Base-by-base conservation (phyloP, 2,329 filamentous ascomycete species). In the Aureobasidium lini region DNA sequence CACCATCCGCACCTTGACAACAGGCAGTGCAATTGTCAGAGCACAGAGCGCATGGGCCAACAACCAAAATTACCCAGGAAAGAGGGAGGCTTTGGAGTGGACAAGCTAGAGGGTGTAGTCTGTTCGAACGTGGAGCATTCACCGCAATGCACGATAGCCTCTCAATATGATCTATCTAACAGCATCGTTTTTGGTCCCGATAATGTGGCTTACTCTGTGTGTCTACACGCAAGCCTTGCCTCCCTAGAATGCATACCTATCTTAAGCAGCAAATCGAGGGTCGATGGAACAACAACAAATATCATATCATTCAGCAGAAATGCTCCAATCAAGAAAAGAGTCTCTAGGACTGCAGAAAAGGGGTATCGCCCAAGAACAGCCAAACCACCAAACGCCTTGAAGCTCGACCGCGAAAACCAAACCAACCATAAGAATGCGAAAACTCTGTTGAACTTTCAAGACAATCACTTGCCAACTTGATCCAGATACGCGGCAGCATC, bases 401-500 rank as follows among this genome's bases (percentile, higher is more conserved):
- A 44, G 9, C 3, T 29, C 31, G n/a, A 16, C 40, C 18, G 13
- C 29, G n/a, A 31, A 29, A 9, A 6, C n/a, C 39, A 42, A 18
- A 3, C 16, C 50, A 28, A 1, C 36, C 10, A 39, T 29, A 42
- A 29, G 4, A 37, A 28, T 39, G 28, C 11, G 18, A 16, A 23
- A 34, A 15, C 31, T 1, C 2, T n/a, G n/a, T 34, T 8, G 46
- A 28, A 36, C 9, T 2, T 6, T 7, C 6, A 6, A 2, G 5
- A 11, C 13, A 15, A 18, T 57, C 42, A 57, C 34, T 48, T 57
- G 18, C 32, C 54, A 39, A n/a, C 15, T 50, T 63, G 66, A 31
- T 69, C 72, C 63, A 76, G 44, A 66, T 74, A 73, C 58, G 64
- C 69, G 56, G 72, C 74, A 31, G 74, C 74, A 53, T 68, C 69